phyloP scores from a whole-genome alignment of 371 early-diverging fungal genomes.

The Rhizopus microsporus region DNA sequence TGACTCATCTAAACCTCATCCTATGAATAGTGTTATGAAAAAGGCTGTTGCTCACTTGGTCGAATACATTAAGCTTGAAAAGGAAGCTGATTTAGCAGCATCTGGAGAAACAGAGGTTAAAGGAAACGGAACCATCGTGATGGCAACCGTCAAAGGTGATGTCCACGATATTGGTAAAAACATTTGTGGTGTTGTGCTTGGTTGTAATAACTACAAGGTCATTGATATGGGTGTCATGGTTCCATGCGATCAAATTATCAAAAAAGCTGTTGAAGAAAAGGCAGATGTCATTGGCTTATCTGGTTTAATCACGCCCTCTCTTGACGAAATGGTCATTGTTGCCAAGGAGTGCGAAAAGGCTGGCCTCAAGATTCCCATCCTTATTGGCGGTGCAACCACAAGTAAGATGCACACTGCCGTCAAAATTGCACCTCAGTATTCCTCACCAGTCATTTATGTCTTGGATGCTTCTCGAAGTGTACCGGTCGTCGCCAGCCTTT shows the following conservation, averaged over 20 bases:
- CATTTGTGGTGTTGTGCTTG: slow-evolving; percentile 92
- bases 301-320: slow-evolving; percentile 91
- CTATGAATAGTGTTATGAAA: slow-evolving; percentile 72
- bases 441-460: slow-evolving; percentile 68
- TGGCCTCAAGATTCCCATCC: slow-evolving; percentile 83
- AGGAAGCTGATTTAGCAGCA: slow-evolving; percentile 60
- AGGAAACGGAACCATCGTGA: slow-evolving; percentile 75
- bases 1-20: neutral
- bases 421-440: slow-evolving; percentile 89
- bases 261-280: slow-evolving; percentile 81
- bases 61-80: slow-evolving; percentile 89
- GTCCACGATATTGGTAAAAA: slow-evolving; percentile 91
- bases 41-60: slow-evolving; percentile 93
- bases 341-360: slow-evolving; percentile 88
- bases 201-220: slow-evolving; percentile 94
- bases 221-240: slow-evolving; percentile 95
- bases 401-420: slow-evolving; percentile 95
- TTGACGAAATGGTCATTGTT: slow-evolving; percentile 95
- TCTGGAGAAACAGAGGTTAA: slow-evolving; percentile 50
- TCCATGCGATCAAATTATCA: slow-evolving; percentile 87
- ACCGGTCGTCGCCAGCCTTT: slow-evolving; percentile 78
- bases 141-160: slow-evolving; percentile 95
- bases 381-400: slow-evolving; percentile 95
- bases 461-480: slow-evolving; percentile 83
- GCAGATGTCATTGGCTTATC: slow-evolving; percentile 91